Evolutionary conservation across 2,329 filamentous ascomycete species (phyloP).

Genomic region (Fusarium sambucinum): DNA sequence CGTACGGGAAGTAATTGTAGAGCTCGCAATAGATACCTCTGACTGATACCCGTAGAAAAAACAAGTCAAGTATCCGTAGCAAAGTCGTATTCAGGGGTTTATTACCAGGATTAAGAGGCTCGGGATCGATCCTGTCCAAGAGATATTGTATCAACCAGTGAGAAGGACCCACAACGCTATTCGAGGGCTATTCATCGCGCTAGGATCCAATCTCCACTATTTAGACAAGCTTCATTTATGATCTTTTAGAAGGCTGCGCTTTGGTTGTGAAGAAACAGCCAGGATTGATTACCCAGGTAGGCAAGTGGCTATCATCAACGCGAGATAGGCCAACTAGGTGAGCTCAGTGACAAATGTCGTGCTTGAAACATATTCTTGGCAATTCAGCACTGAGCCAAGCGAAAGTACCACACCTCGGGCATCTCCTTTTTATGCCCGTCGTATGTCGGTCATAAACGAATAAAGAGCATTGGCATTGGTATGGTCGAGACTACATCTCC

Average conservation of each 20-base stretch:
- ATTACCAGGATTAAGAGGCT: conserved; percentile 8
- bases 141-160: conserved; percentile 18
- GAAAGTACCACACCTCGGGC: background rate
- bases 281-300: conserved; percentile 4
- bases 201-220: conserved; percentile 6
- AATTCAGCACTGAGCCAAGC: background rate
- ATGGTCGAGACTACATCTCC: conserved; percentile 14
- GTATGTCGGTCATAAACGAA: conserved; percentile 27
- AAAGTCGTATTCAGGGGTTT: conserved; percentile 13
- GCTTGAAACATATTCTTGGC: conserved; percentile 18
- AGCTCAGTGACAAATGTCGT: conserved; percentile 33
- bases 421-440: conserved; percentile 26
- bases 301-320: conserved; percentile 5
- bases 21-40: background rate
- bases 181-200: conserved; percentile 6
- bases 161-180: conserved; percentile 28
- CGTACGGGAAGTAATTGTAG: background rate
- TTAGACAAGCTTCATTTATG: conserved; percentile 14
- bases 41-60: background rate
- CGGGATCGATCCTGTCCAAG: conserved; percentile 27
- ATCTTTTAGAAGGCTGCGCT: conserved; percentile 1
- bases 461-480: conserved; percentile 24
- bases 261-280: conserved; percentile 12
- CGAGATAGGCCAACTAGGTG: conserved; percentile 34
- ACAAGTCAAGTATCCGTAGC: background rate